Percentiles rank a stretch among this genome's conserved stretches.
Conservation (phyloP, 768 basidiomycete species). For the Lyophyllum shimeji region DNA sequence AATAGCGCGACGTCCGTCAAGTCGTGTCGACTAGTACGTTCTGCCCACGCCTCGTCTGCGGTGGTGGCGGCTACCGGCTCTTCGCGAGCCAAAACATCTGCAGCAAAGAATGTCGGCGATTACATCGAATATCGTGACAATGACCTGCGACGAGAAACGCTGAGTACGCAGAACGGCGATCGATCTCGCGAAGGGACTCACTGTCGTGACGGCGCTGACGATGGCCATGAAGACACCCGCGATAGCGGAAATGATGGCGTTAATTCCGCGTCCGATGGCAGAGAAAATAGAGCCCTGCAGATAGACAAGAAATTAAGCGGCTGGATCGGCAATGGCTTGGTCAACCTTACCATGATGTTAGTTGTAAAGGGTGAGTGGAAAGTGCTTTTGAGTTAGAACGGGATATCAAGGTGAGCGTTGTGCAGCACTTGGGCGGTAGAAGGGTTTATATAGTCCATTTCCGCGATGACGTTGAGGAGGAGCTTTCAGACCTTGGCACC, state of each 20-base stretch:
- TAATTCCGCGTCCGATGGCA: constrained; percentile 62
- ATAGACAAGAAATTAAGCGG: background rate
- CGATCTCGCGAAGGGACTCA: constrained; percentile 28
- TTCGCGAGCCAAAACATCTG: constrained; percentile 42
- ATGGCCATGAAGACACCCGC: constrained; percentile 61
- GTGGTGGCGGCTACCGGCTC: constrained; percentile 20
- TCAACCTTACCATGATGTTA: background rate
- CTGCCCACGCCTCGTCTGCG: constrained; percentile 15
- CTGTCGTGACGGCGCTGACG: constrained; percentile 54
- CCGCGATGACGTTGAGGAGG: too few species aligned
- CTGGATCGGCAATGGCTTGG: background rate
- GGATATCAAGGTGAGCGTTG: too few species aligned
- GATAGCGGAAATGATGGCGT: constrained; percentile 59
- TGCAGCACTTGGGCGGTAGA: too few species aligned
- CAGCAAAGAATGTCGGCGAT: constrained; percentile 58
- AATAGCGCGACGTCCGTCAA: background rate
- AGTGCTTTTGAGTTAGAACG: background rate
- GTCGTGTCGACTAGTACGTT: background rate
- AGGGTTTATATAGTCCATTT: background rate
- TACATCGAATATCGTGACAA: constrained; percentile 64
- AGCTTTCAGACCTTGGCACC: too few species aligned
- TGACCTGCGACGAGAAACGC: constrained; percentile 38
- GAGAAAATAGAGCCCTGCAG: constrained; percentile 67
- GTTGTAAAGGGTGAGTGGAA: background rate
- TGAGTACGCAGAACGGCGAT: background rate